phyloP scores from a whole-genome alignment of 1,139 yeast genomes.

The Kluyveromyces sp. region DNA sequence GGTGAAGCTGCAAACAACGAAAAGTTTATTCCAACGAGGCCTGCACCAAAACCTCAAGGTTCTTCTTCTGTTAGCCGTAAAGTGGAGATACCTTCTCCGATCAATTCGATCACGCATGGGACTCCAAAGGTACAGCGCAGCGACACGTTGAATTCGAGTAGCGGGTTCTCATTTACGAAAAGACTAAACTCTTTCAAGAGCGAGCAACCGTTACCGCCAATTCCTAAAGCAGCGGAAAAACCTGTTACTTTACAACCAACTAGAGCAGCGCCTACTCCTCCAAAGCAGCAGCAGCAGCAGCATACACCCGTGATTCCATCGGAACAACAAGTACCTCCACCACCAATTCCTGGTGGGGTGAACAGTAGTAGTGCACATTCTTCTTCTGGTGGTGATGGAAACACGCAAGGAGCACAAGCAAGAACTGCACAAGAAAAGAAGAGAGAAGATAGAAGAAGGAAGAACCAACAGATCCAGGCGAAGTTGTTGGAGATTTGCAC shows the following conservation, averaged over 20 bases:
- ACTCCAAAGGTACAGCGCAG: slow-evolving; percentile 7
- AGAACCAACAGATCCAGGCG: slow-evolving; percentile 61
- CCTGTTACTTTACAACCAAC: slow-evolving; percentile 5
- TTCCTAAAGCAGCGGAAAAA: slow-evolving; percentile 7
- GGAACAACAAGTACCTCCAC: slow-evolving; percentile 18
- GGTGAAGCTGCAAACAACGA: slow-evolving; percentile 15
- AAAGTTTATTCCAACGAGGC: slow-evolving; percentile 57
- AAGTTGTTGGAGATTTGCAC: slow-evolving; percentile 73
- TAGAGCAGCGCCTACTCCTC: slow-evolving; percentile 10
- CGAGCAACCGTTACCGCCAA: slow-evolving; percentile 16
- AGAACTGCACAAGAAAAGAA: slow-evolving; percentile 33
- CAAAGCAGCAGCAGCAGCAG: background rate
- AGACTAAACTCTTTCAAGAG: slow-evolving; percentile 10
- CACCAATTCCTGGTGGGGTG: slow-evolving; percentile 17
- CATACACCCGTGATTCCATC: slow-evolving; percentile 15
- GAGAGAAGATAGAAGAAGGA: slow-evolving; percentile 64
- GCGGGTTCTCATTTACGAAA: slow-evolving; percentile 9
- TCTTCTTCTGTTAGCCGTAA: slow-evolving; percentile 14
- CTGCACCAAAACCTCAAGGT: slow-evolving; percentile 53
- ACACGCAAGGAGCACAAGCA: slow-evolving; percentile 10
- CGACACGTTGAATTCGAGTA: slow-evolving; percentile 7
- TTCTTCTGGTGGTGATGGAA: background rate
- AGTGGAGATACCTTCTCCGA: slow-evolving; percentile 19
- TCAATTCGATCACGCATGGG: slow-evolving; percentile 7
- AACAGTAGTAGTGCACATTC: background rate